These are phyloP conservation scores for Corynascus novoguineensis DNA, from an alignment of 495 filamentous ascomycete genomes.

Conservation along the genomic window DNA sequence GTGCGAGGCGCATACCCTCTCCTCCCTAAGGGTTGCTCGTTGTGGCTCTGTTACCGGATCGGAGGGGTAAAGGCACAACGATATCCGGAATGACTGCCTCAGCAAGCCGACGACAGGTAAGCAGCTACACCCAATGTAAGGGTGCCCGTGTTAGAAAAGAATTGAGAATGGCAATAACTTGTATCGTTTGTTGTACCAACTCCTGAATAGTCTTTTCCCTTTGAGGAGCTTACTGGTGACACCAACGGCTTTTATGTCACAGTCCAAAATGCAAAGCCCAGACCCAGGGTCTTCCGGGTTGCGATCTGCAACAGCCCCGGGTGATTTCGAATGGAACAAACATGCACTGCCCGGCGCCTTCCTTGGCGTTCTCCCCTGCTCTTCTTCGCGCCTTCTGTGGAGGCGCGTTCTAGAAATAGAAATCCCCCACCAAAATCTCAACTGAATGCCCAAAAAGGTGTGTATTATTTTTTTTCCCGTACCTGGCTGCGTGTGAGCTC, in stretches of 20 bases:
- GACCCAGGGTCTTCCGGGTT: background rate
- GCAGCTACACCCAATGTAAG: background rate
- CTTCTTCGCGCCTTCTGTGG: background rate
- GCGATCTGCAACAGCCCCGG: background rate
- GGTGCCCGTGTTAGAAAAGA: too few species aligned
- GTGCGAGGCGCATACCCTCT: slow-evolving; percentile 5
- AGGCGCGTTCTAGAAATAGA: slow-evolving; percentile 1
- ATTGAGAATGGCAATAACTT: too few species aligned
- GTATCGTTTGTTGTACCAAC: background rate
- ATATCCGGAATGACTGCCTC: background rate
- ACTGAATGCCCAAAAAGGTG: background rate
- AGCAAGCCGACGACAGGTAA: background rate
- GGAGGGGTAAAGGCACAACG: background rate
- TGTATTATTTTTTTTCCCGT: background rate
- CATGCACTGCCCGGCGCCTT: slow-evolving; percentile 2
- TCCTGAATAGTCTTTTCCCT: too few species aligned
- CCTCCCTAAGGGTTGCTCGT: background rate
- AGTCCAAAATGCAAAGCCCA: background rate
- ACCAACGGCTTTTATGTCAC: background rate
- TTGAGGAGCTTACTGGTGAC: background rate
- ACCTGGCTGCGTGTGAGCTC: background rate
- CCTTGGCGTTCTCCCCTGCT: background rate
- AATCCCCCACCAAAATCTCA: background rate
- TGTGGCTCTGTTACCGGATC: slow-evolving; percentile 3
- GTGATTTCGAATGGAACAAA: background rate